Evolutionary conservation across 192 early-diverging fungal species (phyloP), one percentile per base, ranked within the genome.

Genomic region (Entomortierella chlamydospora): DNA sequence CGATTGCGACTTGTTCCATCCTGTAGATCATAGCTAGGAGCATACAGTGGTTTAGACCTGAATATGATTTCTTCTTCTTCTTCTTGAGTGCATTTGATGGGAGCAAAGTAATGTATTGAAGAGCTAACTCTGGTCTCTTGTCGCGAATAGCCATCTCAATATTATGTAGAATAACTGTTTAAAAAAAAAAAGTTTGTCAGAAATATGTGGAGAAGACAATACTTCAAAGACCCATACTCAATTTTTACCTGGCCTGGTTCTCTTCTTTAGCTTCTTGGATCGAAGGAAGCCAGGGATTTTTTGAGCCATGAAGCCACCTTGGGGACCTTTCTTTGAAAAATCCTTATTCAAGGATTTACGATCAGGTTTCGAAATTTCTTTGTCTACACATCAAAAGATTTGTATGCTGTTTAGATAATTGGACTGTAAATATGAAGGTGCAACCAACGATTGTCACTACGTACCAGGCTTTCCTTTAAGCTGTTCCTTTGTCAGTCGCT

Each of bases 381-480:
- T 79, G 57, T 79, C 76, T 79, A 53, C 1, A 37, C 2, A 49
- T 12, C 8, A 7, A 51, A 15, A 51, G 18, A 51, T 51, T 51
- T 25, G 18, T 8, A 51, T 6, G 18, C 5, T 5, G 5, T 51
- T 4, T 18, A 15, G 18, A 51, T 9, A 41, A 41, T 41, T 41
- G 6, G 13, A 6, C 39, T 41, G 39, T n/a, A n/a, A n/a, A n/a
- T n/a, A n/a, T n/a, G n/a, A n/a, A n/a, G n/a, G n/a, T n/a, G n/a
- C n/a, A n/a, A 37, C 34, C 4, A 37, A 37, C 34, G 10, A 37
- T 37, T 10, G 5, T 7, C 42, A 4, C 18, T 6, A 54, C 43
- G 9, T 72, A 81, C 82, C 82, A 72, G 67, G 77, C 55, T 83
- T 83, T 54, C 82, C 76, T 60, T 74, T 81, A 54, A 83, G 74